phyloP scores from a whole-genome alignment of 1,284 basidiomycete genomes.

The Ceratobasidium sp. region DNA sequence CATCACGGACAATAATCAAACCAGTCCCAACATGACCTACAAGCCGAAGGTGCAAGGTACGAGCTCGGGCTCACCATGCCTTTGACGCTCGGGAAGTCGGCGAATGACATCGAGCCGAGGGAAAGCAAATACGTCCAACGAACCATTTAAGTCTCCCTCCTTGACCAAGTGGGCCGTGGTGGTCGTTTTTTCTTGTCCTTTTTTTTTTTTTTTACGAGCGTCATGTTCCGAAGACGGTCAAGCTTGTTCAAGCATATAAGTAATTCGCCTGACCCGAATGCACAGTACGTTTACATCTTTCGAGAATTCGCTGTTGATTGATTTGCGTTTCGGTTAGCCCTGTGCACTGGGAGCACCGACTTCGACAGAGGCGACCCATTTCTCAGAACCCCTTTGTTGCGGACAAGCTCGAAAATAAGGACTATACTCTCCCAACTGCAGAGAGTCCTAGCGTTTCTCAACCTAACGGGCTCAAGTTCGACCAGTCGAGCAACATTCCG shows the following conservation, averaged over 20 bases:
- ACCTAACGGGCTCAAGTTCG: background rate
- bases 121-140: no score
- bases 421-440: background rate
- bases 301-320: background rate
- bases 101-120: no score
- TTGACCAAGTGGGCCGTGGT: no score
- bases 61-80: no score
- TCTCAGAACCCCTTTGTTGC: background rate
- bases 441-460: background rate
- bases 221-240: background rate
- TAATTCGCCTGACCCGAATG: background rate
- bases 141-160: no score
- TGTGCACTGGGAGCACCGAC: conserved; percentile 3
- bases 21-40: no score
- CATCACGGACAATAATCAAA: no score
- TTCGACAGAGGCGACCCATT: conserved; percentile 3
- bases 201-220: conserved; percentile 56
- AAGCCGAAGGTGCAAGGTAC: no score
- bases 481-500: background rate
- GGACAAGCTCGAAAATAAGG: background rate
- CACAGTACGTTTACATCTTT: background rate
- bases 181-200: no score
- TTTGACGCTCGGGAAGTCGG: no score
- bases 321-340: background rate
- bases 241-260: conserved; percentile 1